Conservation (phyloP, 768 basidiomycete genomes). For the Boletus sp. region DNA sequence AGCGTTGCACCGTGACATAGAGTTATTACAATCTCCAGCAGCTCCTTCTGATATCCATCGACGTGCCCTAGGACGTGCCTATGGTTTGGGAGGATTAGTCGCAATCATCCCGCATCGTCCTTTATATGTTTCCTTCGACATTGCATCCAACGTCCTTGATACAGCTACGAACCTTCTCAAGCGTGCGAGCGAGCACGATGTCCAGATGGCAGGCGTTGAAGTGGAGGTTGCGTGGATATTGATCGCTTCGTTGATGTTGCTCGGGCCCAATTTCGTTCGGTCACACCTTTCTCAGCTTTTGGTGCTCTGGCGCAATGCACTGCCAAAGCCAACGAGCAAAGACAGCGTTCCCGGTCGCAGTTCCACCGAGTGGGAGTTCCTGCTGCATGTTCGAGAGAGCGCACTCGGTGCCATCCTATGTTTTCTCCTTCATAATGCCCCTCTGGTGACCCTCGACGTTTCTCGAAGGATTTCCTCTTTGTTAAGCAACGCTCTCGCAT, state of each 20-base stretch:
- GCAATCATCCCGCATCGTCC: slow-evolving; percentile 84
- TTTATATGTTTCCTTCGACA: slow-evolving; percentile 92
- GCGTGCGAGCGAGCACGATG: slow-evolving; percentile 86
- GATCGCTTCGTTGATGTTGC: slow-evolving; percentile 86
- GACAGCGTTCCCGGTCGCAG: slow-evolving; percentile 68
- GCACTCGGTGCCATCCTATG: slow-evolving; percentile 86
- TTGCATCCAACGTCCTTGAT: slow-evolving; percentile 87
- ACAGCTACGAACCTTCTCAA: slow-evolving; percentile 89
- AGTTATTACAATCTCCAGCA: slow-evolving; percentile 66
- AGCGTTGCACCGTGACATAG: slow-evolving; percentile 80
- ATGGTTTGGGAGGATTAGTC: slow-evolving; percentile 85
- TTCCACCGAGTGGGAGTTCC: slow-evolving; percentile 83
- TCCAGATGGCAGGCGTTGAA: slow-evolving; percentile 77
- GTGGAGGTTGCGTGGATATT: slow-evolving; percentile 94
- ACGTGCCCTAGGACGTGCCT: slow-evolving; percentile 83
- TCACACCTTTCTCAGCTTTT: slow-evolving; percentile 91
- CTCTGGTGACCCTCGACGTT: slow-evolving; percentile 86
- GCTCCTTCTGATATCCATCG: slow-evolving; percentile 67
- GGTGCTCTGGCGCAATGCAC: slow-evolving; percentile 95
- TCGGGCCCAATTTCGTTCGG: slow-evolving; percentile 92
- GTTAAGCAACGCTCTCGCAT: slow-evolving; percentile 85
- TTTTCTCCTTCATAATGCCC: slow-evolving; percentile 80
- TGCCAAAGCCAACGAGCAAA: slow-evolving; percentile 92
- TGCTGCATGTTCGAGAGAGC: slow-evolving; percentile 87
- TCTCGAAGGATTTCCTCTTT: slow-evolving; percentile 85